Conservation (phyloP, 306 rosid species). For the Prunus mira region DNA sequence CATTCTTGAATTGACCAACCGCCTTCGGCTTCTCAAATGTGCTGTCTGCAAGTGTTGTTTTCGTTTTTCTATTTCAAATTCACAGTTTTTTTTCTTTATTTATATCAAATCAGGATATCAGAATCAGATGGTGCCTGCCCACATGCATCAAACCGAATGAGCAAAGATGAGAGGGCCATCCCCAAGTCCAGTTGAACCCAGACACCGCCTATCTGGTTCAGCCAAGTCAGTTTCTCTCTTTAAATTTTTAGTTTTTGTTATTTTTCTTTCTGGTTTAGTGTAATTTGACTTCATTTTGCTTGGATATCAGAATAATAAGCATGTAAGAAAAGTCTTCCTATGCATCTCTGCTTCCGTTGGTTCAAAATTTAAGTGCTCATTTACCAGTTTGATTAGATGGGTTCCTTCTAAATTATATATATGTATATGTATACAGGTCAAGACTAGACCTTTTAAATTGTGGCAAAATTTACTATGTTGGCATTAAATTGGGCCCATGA, state of each 20-base stretch:
- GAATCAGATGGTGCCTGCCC: conserved; percentile 24
- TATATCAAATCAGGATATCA: background rate
- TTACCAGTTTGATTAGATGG: background rate
- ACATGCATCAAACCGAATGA: conserved; percentile 11
- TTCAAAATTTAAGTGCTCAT: background rate
- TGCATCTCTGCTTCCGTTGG: background rate
- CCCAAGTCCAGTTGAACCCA: conserved; percentile 58
- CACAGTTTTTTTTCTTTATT: background rate
- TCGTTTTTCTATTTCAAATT: background rate
- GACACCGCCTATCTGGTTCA: conserved; percentile 64
- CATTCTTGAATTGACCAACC: background rate
- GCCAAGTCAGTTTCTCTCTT: conserved; percentile 36
- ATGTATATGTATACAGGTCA: background rate
- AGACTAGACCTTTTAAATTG: background rate
- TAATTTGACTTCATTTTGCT: background rate
- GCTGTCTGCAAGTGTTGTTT: background rate
- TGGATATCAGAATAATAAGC: background rate
- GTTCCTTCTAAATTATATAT: background rate
- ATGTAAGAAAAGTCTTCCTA: background rate
- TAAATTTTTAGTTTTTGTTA: background rate
- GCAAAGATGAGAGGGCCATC: conserved; percentile 66
- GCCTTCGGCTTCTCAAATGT: background rate
- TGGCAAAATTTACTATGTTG: background rate
- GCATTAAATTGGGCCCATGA: background rate
- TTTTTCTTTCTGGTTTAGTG: background rate